These are phyloP conservation scores for Mucor circinelloides DNA, from an alignment of 371 early-diverging fungal species.

Conservation along the genomic window DNA sequence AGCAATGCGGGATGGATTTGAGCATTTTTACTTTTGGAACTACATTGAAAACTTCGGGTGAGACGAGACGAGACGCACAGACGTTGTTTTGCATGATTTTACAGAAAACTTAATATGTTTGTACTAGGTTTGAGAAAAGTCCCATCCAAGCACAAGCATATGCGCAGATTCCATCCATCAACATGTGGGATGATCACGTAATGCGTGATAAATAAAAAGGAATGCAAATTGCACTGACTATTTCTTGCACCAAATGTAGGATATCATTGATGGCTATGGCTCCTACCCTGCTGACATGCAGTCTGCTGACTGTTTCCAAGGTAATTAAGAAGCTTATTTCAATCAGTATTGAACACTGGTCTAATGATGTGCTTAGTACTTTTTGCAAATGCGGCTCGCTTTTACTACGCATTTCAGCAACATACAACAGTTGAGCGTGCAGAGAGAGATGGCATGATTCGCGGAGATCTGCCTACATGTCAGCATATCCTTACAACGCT, in stretches of 20 bases:
- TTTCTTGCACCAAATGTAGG: slow-evolving; percentile 9
- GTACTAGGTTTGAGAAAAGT: slow-evolving; percentile 31
- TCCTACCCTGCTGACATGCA: slow-evolving; percentile 84
- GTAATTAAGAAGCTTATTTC: slow-evolving; percentile 7
- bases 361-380: slow-evolving; percentile 11
- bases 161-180: slow-evolving; percentile 73
- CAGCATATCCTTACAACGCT: slow-evolving; percentile 51
- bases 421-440: slow-evolving; percentile 72
- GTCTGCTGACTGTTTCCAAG: slow-evolving; percentile 48
- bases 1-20: slow-evolving; percentile 58
- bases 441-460: slow-evolving; percentile 57
- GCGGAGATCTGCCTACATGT: slow-evolving; percentile 24
- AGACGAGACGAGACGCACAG: not conserved
- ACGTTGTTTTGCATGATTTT: not conserved
- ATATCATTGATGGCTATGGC: slow-evolving; percentile 79
- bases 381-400: slow-evolving; percentile 66
- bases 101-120: not conserved
- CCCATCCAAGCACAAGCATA: slow-evolving; percentile 64
- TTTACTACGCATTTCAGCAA: slow-evolving; percentile 85
- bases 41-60: slow-evolving; percentile 74
- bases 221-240: no score
- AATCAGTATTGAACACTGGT: not conserved
- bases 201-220: not conserved
- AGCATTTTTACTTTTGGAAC: slow-evolving; percentile 75
- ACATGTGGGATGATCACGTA: slow-evolving; percentile 86